phyloP scores from a whole-genome alignment of 768 basidiomycete genomes.

The Trametes elegans region DNA sequence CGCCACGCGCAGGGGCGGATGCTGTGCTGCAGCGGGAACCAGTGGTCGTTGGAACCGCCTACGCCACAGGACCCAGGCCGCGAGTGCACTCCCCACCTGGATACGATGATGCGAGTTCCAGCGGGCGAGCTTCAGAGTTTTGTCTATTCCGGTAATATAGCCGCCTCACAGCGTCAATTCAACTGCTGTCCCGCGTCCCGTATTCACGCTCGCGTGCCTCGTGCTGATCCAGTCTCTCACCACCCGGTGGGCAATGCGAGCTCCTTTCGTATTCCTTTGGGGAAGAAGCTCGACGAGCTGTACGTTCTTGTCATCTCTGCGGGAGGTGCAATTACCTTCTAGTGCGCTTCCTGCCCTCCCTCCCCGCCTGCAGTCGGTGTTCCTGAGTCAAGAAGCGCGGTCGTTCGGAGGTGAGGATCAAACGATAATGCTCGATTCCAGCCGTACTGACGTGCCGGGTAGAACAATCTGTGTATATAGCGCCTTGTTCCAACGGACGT shows the following conservation, averaged over 20 bases:
- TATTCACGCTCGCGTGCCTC: background rate
- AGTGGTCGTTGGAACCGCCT: conserved; percentile 14
- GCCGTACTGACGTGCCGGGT: background rate
- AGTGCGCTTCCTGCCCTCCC: background rate
- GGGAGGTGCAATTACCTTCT: background rate
- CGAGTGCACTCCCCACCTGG: conserved; percentile 15
- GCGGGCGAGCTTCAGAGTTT: conserved; percentile 14
- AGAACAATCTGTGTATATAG: too few relatives aligned
- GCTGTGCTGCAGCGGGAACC: conserved; percentile 12
- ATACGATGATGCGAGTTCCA: conserved; percentile 19
- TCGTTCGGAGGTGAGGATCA: background rate
- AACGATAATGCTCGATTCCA: background rate
- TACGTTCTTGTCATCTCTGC: background rate
- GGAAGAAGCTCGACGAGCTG: background rate
- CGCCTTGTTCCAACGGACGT: too few relatives aligned
- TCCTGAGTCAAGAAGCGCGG: background rate
- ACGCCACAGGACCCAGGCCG: conserved; percentile 14
- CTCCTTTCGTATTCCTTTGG: background rate
- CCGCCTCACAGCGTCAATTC: background rate
- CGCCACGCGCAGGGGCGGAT: conserved; percentile 1
- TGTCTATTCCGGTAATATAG: conserved; percentile 8
- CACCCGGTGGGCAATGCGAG: too few relatives aligned
- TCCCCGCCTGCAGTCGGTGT: background rate
- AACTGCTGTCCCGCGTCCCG: background rate
- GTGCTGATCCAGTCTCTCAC: background rate